Evolutionary conservation across 164 flowering plant species (phyloP).

Genomic region (Magnolia officinalis): DNA sequence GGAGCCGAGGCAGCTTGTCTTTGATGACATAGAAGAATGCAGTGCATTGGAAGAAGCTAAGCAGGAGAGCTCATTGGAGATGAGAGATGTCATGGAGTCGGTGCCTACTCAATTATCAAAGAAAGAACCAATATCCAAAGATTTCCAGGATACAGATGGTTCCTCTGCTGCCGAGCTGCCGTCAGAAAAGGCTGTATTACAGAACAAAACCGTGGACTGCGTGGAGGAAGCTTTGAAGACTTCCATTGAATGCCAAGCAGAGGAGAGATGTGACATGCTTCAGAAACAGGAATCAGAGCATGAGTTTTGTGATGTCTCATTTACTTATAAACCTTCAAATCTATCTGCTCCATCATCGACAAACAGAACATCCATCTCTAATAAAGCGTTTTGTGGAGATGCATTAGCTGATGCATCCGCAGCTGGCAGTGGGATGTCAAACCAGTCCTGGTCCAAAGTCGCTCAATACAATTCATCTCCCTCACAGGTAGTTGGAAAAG

Average conservation of each 20-base stretch:
- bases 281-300: slow-evolving; percentile 3
- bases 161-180: slow-evolving; percentile 2
- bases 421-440: neutral
- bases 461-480: neutral
- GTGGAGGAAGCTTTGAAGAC: slow-evolving; percentile 12
- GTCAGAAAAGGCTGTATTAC: slow-evolving; percentile 7
- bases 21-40: slow-evolving; percentile 37
- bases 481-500: slow-evolving; percentile 2
- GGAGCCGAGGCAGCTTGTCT: slow-evolving; percentile 49
- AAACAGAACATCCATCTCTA: slow-evolving; percentile 3
- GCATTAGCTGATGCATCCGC: slow-evolving; percentile 1
- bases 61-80: slow-evolving; percentile 12
- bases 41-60: slow-evolving; percentile 14
- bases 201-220: slow-evolving; percentile 4
- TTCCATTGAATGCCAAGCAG: slow-evolving; percentile 12
- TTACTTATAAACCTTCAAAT: slow-evolving; percentile 9
- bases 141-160: slow-evolving; percentile 3
- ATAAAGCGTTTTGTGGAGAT: slow-evolving; percentile 1
- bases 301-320: neutral
- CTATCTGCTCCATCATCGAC: slow-evolving; percentile 7
- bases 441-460: neutral
- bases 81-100: neutral
- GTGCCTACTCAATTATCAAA: slow-evolving; percentile 10
- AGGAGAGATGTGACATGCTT: slow-evolving; percentile 13
- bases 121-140: neutral